A percentile compares a stretch with the other conserved stretches of the same genome.
phyloP scores from a whole-genome alignment of 805 yeast species.

The Wickerhamiella sorbophila region DNA sequence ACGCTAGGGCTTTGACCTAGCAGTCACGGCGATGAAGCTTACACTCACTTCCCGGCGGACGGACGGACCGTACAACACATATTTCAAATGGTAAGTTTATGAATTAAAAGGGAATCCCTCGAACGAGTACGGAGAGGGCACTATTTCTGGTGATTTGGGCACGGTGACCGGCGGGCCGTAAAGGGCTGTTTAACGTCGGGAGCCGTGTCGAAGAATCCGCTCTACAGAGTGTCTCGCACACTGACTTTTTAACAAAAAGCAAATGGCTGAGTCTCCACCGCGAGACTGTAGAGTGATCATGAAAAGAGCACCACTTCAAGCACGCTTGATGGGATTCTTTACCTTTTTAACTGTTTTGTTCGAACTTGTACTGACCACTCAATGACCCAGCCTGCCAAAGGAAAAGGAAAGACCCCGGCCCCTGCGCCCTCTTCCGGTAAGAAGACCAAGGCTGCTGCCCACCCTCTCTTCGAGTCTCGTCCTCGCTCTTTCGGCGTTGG shows the following conservation, averaged over 20 bases:
- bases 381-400: constrained; percentile 34
- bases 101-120: neutral
- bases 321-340: neutral
- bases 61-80: too few species aligned
- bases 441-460: constrained; percentile 37
- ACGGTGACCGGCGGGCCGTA: too few species aligned
- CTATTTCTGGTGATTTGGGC: too few species aligned
- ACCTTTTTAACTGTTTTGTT: constrained; percentile 2
- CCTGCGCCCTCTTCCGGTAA: constrained; percentile 34
- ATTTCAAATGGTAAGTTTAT: constrained; percentile 14
- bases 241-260: too few species aligned
- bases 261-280: constrained; percentile 10
- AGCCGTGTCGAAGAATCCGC: too few species aligned
- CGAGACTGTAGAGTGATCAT: constrained; percentile 25
- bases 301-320: neutral
- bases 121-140: too few species aligned
- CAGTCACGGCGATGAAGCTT: too few species aligned
- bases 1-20: too few species aligned
- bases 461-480: constrained; percentile 76
- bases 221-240: too few species aligned
- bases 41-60: too few species aligned
- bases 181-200: too few species aligned
- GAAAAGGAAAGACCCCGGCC: constrained; percentile 98
- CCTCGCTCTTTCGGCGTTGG: constrained; percentile 96
- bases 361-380: constrained; percentile 20